Percentiles rank a stretch among this genome's conserved stretches.
These are phyloP conservation scores for Crithidia brevicula DNA, from an alignment of 208 protist genomes.

Conservation along the genomic window DNA sequence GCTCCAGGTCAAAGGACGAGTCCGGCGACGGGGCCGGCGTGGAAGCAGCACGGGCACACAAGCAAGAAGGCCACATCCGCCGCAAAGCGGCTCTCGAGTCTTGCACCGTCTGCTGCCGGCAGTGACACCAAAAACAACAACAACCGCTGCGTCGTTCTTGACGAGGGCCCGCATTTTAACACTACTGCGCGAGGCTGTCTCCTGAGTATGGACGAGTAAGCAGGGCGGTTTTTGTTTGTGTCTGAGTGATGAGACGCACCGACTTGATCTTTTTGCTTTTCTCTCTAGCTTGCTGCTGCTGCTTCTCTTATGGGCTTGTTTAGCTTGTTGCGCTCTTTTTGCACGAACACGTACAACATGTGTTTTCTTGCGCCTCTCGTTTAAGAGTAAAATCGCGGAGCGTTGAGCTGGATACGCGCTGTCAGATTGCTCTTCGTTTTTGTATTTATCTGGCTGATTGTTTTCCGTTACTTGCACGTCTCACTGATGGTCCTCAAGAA, in stretches of 20 bases:
- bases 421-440: too few species aligned
- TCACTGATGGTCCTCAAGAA: too few species aligned
- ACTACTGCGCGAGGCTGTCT: conserved; percentile 40
- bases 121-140: conserved; percentile 22
- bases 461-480: too few species aligned
- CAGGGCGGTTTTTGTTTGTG: background rate
- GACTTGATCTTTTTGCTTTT: too few species aligned
- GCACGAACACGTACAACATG: too few species aligned
- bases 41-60: conserved; percentile 16
- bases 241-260: background rate
- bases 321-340: too few species aligned
- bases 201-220: conserved; percentile 18
- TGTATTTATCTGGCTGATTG: too few species aligned
- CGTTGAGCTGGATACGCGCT: too few species aligned
- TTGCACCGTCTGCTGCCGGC: conserved; percentile 1
- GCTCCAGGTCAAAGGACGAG: background rate
- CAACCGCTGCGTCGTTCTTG: conserved; percentile 27
- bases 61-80: conserved; percentile 13
- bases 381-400: too few species aligned
- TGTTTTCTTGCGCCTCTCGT: too few species aligned
- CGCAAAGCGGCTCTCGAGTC: conserved; percentile 5
- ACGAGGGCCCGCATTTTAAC: conserved; percentile 56
- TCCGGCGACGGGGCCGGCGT: conserved; percentile 5
- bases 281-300: background rate
- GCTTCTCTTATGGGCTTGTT: too few species aligned